phyloP scores from a whole-genome alignment of 2,329 filamentous ascomycete genomes.

The Ilyonectria destructans region DNA sequence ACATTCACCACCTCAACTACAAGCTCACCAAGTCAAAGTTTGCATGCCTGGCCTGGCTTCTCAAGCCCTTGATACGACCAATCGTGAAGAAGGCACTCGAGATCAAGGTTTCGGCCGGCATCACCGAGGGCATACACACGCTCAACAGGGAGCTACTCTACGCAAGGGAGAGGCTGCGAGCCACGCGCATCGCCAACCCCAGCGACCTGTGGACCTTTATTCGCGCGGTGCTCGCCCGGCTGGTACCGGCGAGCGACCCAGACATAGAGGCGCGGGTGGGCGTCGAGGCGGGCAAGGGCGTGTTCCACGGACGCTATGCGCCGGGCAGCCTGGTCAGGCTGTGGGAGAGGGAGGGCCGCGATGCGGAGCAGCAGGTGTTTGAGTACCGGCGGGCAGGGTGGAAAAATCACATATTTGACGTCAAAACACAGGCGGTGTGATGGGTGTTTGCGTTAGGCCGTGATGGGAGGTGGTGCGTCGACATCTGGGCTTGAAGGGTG shows the following conservation, averaged over 20 bases:
- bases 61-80: slow-evolving; percentile 88
- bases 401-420: slow-evolving; percentile 88
- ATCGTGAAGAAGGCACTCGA: slow-evolving; percentile 87
- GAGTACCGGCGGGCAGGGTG: slow-evolving; percentile 82
- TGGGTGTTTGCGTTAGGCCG: slow-evolving; percentile 1
- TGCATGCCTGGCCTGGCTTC: slow-evolving; percentile 83
- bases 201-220: slow-evolving; percentile 87
- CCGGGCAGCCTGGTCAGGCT: slow-evolving; percentile 91
- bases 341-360: slow-evolving; percentile 86
- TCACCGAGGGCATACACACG: slow-evolving; percentile 79
- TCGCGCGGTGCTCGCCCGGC: slow-evolving; percentile 83
- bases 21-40: slow-evolving; percentile 82
- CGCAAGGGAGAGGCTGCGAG: slow-evolving; percentile 88
- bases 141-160: slow-evolving; percentile 91
- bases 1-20: slow-evolving; percentile 91
- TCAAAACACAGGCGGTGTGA: slow-evolving; percentile 55
- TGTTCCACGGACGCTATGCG: slow-evolving; percentile 89
- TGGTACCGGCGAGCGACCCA: slow-evolving; percentile 81
- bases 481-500: too few species aligned
- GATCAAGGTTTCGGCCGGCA: slow-evolving; percentile 80
- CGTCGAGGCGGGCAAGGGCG: slow-evolving; percentile 69
- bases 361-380: slow-evolving; percentile 81
- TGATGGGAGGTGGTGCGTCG: neutral
- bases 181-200: slow-evolving; percentile 86
- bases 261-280: slow-evolving; percentile 84